Percentiles rank a stretch among this genome's conserved stretches.
Conservation (phyloP, 371 early-diverging fungal genomes). For the Mortierella sp. region DNA sequence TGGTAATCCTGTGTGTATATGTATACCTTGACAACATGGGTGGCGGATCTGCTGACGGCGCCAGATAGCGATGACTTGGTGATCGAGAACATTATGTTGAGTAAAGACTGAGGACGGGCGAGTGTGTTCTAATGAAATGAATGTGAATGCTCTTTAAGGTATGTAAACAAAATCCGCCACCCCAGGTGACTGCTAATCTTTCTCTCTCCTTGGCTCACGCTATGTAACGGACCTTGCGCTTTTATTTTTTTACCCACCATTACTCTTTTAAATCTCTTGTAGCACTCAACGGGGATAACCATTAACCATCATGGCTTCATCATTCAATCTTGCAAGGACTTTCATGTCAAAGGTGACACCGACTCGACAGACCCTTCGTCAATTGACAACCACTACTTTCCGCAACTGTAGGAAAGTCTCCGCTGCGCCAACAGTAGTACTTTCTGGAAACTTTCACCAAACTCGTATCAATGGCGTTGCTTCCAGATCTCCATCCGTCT, state of each 20-base stretch:
- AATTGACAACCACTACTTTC: constrained; percentile 4
- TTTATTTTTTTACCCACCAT: background rate
- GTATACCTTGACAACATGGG: constrained; percentile 51
- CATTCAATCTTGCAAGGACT: constrained; percentile 16
- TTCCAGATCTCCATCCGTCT: background rate
- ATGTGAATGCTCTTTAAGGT: background rate
- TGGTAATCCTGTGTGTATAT: background rate
- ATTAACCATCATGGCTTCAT: constrained; percentile 7
- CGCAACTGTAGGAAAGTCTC: background rate
- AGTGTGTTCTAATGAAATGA: background rate
- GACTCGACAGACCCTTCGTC: constrained; percentile 9
- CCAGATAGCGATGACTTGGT: constrained; percentile 41
- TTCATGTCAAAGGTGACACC: constrained; percentile 6
- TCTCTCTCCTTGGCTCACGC: background rate
- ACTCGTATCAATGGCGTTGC: background rate
- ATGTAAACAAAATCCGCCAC: constrained; percentile 10
- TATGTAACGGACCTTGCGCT: no score
- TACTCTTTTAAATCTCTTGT: background rate
- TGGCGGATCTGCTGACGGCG: constrained; percentile 28
- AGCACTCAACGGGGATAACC: background rate
- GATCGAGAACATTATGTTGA: constrained; percentile 40
- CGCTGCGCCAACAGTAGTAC: background rate
- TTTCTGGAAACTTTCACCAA: background rate
- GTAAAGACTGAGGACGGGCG: background rate
- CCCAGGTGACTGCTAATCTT: background rate